A percentile compares a stretch with the other conserved stretches of the same genome.
These are phyloP conservation scores for Candida silvicultrix DNA, from an alignment of 805 yeast genomes.

Conservation along the genomic window DNA sequence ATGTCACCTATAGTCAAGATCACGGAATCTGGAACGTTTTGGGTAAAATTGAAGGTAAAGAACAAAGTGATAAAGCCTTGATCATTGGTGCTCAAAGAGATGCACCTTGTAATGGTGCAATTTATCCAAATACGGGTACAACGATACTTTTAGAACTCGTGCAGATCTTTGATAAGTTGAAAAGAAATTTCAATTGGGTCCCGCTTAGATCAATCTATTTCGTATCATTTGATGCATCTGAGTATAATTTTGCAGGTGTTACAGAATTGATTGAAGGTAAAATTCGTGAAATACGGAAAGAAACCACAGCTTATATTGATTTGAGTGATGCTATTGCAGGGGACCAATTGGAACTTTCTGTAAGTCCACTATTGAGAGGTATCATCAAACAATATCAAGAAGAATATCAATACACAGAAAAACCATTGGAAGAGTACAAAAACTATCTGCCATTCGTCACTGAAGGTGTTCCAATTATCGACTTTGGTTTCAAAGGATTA, in stretches of 20 bases:
- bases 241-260: slow-evolving; percentile 80
- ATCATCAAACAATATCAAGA: slow-evolving; percentile 32
- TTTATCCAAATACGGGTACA: slow-evolving; percentile 68
- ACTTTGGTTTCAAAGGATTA: slow-evolving; percentile 41
- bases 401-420: slow-evolving; percentile 20
- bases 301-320: slow-evolving; percentile 69
- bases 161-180: slow-evolving; percentile 58
- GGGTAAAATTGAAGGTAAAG: slow-evolving; percentile 74
- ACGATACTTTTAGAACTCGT: slow-evolving; percentile 66
- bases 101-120: slow-evolving; percentile 69
- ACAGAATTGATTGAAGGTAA: slow-evolving; percentile 65
- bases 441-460: slow-evolving; percentile 65
- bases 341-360: slow-evolving; percentile 43
- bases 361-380: slow-evolving; percentile 59
- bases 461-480: slow-evolving; percentile 65
- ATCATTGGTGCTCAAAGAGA: slow-evolving; percentile 83
- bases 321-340: slow-evolving; percentile 58
- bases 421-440: slow-evolving; percentile 37
- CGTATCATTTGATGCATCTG: slow-evolving; percentile 76
- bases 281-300: slow-evolving; percentile 44
- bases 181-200: slow-evolving; percentile 63
- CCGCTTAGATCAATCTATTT: slow-evolving; percentile 82
- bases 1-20: slow-evolving; percentile 23
- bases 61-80: slow-evolving; percentile 67
- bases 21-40: slow-evolving; percentile 77